Conservation (phyloP, 2,329 filamentous ascomycete genomes). For the Macrophomina tecta region DNA sequence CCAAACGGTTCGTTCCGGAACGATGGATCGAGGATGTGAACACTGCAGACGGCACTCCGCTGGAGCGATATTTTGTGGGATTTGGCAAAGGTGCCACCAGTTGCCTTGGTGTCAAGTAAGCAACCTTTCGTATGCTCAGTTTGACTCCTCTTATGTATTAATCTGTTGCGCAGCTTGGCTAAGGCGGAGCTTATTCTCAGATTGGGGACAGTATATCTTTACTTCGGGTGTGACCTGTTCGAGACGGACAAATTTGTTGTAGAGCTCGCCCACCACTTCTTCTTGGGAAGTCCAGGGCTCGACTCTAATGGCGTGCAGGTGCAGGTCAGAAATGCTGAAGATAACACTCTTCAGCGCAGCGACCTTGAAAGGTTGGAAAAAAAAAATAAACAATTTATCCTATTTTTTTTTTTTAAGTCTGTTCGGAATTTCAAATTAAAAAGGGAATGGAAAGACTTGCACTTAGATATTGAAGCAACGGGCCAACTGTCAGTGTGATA, state of each 20-base stretch:
- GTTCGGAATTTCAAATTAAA: too few relatives aligned
- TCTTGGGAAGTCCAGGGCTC: conserved; percentile 33
- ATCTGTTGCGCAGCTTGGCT: not conserved
- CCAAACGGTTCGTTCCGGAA: conserved; percentile 45
- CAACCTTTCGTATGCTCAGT: not conserved
- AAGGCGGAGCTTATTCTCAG: conserved; percentile 4
- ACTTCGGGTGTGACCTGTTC: conserved; percentile 22
- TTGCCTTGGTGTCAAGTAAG: conserved; percentile 49
- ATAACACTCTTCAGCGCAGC: not conserved
- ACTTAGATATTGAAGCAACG: too few relatives aligned
- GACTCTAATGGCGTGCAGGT: conserved; percentile 36
- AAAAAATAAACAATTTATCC: too few relatives aligned
- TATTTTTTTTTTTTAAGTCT: too few relatives aligned
- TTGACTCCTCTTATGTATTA: not conserved
- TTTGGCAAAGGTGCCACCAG: conserved; percentile 50
- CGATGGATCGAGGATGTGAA: conserved; percentile 46
- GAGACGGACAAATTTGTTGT: conserved; percentile 31
- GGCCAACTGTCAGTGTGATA: too few relatives aligned
- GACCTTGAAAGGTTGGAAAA: too few relatives aligned
- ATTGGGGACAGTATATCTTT: not conserved
- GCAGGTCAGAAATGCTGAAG: not conserved
- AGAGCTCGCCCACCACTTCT: conserved; percentile 32
- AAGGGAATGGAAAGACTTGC: too few relatives aligned
- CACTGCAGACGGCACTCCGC: conserved; percentile 40
- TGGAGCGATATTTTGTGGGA: conserved; percentile 49